Evolutionary conservation across 352 stramenopile genomes (phyloP), one percentile per base, ranked within the genome.

Genomic region (Elongisporangium undulatum): DNA sequence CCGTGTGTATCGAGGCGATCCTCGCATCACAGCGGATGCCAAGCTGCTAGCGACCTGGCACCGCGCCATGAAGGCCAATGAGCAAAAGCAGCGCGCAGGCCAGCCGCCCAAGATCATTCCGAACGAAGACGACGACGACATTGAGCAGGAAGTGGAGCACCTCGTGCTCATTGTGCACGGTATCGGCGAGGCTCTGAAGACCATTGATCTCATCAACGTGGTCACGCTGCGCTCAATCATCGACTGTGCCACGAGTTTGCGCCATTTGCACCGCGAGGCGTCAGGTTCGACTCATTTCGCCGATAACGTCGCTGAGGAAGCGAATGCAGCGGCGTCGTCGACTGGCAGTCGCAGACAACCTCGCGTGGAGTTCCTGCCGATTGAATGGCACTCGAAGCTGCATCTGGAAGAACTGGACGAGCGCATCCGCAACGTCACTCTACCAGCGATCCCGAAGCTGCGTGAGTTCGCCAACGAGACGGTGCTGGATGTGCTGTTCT

Each of bases 391-490:
- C 56, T 89, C 85, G 34, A 94, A 94, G 69, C 75, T 94, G 55
- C 85, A 94, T 56, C 79, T 93, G 66, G 79, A 89, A 61, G 78
- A 75, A 10, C 53, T 93, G 3, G 82, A 91, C 54, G 61, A 71
- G 17, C 79, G 82, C 48, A 94, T 92, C 29, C 80, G 72, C 10
- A 80, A 90, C 49, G 80, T 92, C 53, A 93, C 84, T 26, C 60
- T 93, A 10, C 84, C 84, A 9, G 84, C 84, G 7, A 98, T 98
- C 63, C 93, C 93, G 4, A 92, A 96, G 55, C 67, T 98, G 60
- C 77, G 92, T 24, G 84, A 96, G 53, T 90, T 98, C 65, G 89
- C 89, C 15, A 98, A 98, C 67, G 92, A 97, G 63, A 97, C 91
- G 2, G 74, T 98, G 51, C 69, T 98, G 49, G 91, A 98, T 59